phyloP scores from a whole-genome alignment of 2,329 filamentous ascomycete genomes.

The Helminthosporium solani region DNA sequence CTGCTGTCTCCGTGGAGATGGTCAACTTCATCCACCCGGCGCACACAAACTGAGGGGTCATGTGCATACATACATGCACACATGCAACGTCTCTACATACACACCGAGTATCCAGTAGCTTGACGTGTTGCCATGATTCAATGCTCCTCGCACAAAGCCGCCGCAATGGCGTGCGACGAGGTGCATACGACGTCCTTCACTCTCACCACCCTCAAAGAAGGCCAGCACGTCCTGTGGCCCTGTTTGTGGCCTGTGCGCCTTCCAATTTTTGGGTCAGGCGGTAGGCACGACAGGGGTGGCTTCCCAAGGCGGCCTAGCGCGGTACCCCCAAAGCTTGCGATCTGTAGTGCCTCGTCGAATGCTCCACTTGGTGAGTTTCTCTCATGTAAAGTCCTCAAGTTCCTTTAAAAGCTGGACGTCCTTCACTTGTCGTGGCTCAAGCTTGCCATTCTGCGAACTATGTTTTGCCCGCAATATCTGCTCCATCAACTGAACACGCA shows the following conservation, averaged over 20 bases:
- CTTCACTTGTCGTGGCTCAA: slow-evolving; percentile 6
- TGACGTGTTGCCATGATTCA: too few species aligned
- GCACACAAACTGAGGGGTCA: slow-evolving; percentile 30
- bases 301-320: slow-evolving; percentile 22
- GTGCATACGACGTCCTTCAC: not conserved
- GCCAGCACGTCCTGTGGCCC: slow-evolving; percentile 38
- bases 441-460: slow-evolving; percentile 19
- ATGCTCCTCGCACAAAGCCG: not conserved
- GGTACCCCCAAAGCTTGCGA: slow-evolving; percentile 26
- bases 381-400: slow-evolving; percentile 26
- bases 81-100: too few species aligned
- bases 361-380: slow-evolving; percentile 35
- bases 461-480: slow-evolving; percentile 35
- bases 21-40: slow-evolving; percentile 16
- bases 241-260: slow-evolving; percentile 28
- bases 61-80: too few species aligned
- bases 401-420: slow-evolving; percentile 23
- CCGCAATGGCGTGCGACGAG: not conserved
- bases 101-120: too few species aligned
- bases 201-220: slow-evolving; percentile 10
- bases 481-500: slow-evolving; percentile 37
- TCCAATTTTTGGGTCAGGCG: slow-evolving; percentile 39
- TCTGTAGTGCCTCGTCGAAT: slow-evolving; percentile 14
- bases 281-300: slow-evolving; percentile 22
- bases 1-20: slow-evolving; percentile 39